A percentile compares a stretch with the other conserved stretches of the same genome.
Evolutionary conservation across 2,329 filamentous ascomycete species (phyloP).

Genomic region (Alternaria brassicicola): DNA sequence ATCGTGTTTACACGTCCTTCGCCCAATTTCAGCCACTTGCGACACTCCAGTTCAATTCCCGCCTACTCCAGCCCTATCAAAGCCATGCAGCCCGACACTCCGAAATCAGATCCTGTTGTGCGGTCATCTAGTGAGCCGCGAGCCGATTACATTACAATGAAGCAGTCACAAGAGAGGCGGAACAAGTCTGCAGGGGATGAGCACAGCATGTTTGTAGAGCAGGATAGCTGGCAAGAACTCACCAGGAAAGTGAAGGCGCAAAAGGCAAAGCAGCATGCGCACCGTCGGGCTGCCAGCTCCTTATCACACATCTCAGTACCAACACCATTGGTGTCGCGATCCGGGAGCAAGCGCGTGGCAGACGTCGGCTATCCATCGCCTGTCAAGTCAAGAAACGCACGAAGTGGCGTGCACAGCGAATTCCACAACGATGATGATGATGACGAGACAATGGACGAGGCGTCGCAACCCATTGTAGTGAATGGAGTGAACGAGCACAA

Average conservation of each 20-base stretch:
- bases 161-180: conserved; percentile 52
- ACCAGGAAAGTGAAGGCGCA: conserved; percentile 24
- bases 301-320: conserved; percentile 40
- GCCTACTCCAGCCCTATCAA: conserved; percentile 50
- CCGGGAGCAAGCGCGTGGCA: conserved; percentile 20
- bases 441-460: conserved; percentile 30
- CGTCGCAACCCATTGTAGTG: conserved; percentile 18
- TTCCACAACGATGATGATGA: conserved; percentile 29
- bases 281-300: conserved; percentile 30
- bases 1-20: conserved; percentile 54
- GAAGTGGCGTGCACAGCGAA: conserved; percentile 7
- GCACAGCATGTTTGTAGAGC: conserved; percentile 14
- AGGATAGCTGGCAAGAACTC: conserved; percentile 43
- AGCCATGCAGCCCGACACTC: conserved; percentile 20
- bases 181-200: conserved; percentile 28
- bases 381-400: conserved; percentile 7
- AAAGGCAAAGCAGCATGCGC: conserved; percentile 28
- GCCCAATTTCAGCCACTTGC: conserved; percentile 48
- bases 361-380: conserved; percentile 39
- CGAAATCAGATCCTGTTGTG: conserved; percentile 30
- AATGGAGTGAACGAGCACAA: conserved; percentile 22
- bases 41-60: conserved; percentile 47
- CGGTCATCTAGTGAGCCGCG: conserved; percentile 50
- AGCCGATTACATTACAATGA: conserved; percentile 53
- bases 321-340: conserved; percentile 17